These are phyloP conservation scores for Globisporangium acanthophoron DNA, from an alignment of 352 stramenopile species.

Conservation along the genomic window DNA sequence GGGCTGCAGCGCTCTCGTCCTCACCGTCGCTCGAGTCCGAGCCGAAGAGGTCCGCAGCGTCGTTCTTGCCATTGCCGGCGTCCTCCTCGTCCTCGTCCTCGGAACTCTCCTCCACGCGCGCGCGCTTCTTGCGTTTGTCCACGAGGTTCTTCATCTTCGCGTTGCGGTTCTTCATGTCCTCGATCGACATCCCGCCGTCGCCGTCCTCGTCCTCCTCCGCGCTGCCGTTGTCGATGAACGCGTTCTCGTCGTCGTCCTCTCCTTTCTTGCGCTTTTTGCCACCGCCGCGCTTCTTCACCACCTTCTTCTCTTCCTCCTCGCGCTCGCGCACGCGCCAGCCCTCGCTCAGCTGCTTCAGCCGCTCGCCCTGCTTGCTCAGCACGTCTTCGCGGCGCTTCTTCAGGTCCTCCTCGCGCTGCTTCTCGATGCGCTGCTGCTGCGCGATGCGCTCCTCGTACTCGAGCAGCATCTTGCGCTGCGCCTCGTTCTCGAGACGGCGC, in stretches of 20 bases:
- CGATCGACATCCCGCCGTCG: conserved; percentile 70
- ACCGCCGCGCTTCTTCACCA: conserved; percentile 50
- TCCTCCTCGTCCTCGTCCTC: conserved; percentile 56
- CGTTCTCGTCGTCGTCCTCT: conserved; percentile 30
- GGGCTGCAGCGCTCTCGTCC: conserved; percentile 18
- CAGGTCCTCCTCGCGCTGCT: conserved; percentile 48
- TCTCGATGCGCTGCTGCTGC: conserved; percentile 49
- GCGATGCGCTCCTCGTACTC: conserved; percentile 79
- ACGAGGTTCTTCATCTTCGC: conserved; percentile 81
- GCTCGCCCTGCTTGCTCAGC: conserved; percentile 77
- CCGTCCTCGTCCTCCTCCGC: conserved; percentile 40
- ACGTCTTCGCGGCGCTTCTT: conserved; percentile 64
- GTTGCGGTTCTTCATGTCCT: conserved; percentile 89
- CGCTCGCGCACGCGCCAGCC: conserved; percentile 79
- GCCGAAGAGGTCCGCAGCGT: conserved; percentile 65
- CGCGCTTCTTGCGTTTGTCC: conserved; percentile 80
- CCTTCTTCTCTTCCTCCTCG: conserved; percentile 82
- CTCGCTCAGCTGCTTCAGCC: conserved; percentile 73
- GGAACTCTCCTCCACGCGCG: conserved; percentile 36
- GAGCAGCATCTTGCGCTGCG: conserved; percentile 69
- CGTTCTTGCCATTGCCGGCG: conserved; percentile 9
- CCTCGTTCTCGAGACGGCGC: conserved; percentile 73
- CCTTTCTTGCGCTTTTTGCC: conserved; percentile 71
- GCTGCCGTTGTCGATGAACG: conserved; percentile 17
- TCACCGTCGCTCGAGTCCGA: conserved; percentile 83